phyloP scores from a whole-genome alignment of 2,329 filamentous ascomycete species.

The Thelonectria rubi region DNA sequence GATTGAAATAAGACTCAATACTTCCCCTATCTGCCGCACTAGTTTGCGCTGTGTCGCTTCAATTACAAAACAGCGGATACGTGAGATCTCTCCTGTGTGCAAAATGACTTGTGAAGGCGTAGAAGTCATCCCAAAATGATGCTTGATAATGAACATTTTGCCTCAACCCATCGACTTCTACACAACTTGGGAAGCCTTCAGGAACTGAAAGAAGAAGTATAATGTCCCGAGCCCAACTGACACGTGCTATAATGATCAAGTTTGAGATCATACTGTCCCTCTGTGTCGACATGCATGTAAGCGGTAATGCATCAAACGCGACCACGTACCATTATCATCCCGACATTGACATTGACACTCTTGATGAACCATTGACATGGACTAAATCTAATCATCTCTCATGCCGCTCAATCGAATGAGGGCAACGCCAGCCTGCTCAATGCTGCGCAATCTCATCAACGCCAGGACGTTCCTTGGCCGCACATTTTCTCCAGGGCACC shows the following conservation, averaged over 20 bases:
- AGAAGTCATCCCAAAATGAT: no score
- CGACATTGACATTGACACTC: not conserved
- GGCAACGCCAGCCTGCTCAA: slow-evolving; percentile 9
- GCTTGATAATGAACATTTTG: no score
- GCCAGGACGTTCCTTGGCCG: slow-evolving; percentile 22
- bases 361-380: not conserved
- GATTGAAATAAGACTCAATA: not conserved
- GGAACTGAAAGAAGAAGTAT: not conserved
- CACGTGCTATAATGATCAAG: not conserved
- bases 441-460: slow-evolving; percentile 32
- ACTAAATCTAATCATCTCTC: no score
- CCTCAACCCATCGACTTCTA: no score
- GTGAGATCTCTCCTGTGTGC: no score
- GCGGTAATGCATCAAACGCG: slow-evolving; percentile 49
- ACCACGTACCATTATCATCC: slow-evolving; percentile 1
- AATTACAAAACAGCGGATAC: no score
- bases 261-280: not conserved
- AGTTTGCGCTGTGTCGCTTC: not conserved
- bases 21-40: not conserved
- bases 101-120: no score
- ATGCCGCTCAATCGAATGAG: not conserved
- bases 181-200: not conserved
- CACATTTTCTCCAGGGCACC: slow-evolving; percentile 20
- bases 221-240: not conserved
- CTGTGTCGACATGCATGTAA: slow-evolving; percentile 44